Conservation (phyloP, 768 basidiomycete species). For the Phylloporus sp. region DNA sequence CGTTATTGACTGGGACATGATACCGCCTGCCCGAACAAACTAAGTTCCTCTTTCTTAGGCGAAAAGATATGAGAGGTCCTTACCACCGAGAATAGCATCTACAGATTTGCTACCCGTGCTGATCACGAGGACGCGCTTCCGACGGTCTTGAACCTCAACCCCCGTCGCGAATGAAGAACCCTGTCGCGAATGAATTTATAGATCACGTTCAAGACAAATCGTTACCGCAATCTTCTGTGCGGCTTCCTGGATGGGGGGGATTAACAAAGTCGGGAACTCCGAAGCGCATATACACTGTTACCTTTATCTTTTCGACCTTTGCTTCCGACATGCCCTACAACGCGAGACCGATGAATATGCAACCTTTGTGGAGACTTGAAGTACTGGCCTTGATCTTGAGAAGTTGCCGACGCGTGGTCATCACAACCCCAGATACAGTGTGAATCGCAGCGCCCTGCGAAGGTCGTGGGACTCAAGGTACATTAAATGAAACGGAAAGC, state of each 20-base stretch:
- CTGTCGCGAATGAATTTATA: conserved; percentile 34
- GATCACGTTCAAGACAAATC: not conserved
- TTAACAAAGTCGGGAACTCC: not conserved
- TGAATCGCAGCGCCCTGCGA: conserved; percentile 71
- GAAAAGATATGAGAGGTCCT: conserved; percentile 7
- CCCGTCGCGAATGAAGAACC: conserved; percentile 92
- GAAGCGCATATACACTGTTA: conserved; percentile 24
- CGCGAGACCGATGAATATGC: not conserved
- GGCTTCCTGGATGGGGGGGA: conserved; percentile 60
- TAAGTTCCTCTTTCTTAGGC: not conserved
- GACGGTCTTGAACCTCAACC: conserved; percentile 82
- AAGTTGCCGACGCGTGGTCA: conserved; percentile 86
- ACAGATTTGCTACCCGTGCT: conserved; percentile 93
- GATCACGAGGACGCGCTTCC: conserved; percentile 73
- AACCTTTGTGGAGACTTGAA: not conserved
- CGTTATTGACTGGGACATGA: conserved; percentile 90
- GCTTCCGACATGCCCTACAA: conserved; percentile 89
- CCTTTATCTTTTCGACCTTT: conserved; percentile 97
- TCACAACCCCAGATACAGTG: conserved; percentile 81
- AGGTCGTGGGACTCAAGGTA: not conserved
- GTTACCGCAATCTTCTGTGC: conserved; percentile 78
- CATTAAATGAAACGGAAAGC: not conserved
- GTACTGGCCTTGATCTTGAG: conserved; percentile 82
- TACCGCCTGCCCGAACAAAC: conserved; percentile 51
- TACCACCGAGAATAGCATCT: conserved; percentile 84